A percentile compares a stretch with the other conserved stretches of the same genome.
Evolutionary conservation across 1,284 basidiomycete genomes (phyloP).

Genomic region (Irpex lacteus): DNA sequence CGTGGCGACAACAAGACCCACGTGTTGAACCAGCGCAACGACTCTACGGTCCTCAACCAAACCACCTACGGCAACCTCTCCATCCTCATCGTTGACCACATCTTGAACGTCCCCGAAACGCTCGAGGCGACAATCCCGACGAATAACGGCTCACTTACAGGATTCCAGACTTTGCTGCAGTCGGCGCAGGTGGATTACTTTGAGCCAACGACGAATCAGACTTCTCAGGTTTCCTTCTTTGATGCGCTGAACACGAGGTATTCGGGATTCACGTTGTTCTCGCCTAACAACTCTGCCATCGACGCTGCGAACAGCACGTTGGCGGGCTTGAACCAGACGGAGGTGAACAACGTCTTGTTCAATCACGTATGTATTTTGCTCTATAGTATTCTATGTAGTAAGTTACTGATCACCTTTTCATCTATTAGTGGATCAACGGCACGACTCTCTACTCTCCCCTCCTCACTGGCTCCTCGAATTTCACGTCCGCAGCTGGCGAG

Average conservation of each 20-base stretch:
- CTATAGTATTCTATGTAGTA: constrained; percentile 2
- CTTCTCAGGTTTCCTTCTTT: constrained; percentile 33
- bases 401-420: neutral
- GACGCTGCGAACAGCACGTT: constrained; percentile 32
- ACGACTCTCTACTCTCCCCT: constrained; percentile 63
- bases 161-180: constrained; percentile 30
- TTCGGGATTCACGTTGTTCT: constrained; percentile 71
- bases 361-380: constrained; percentile 54
- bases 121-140: constrained; percentile 42
- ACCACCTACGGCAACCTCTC: constrained; percentile 46
- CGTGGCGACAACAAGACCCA: constrained; percentile 40
- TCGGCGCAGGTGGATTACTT: constrained; percentile 19
- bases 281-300: constrained; percentile 57
- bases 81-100: constrained; percentile 48
- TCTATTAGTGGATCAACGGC: constrained; percentile 60
- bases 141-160: constrained; percentile 38
- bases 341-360: constrained; percentile 43
- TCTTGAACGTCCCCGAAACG: constrained; percentile 53
- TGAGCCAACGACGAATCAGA: constrained; percentile 30
- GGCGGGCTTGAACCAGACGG: constrained; percentile 43
- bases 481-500: constrained; percentile 62
- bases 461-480: constrained; percentile 35
- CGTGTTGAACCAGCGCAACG: constrained; percentile 53
- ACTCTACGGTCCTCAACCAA: constrained; percentile 42
- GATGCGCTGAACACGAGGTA: constrained; percentile 34